Base-by-base conservation (phyloP, 495 filamentous ascomycete species). In the Darksidea phi region DNA sequence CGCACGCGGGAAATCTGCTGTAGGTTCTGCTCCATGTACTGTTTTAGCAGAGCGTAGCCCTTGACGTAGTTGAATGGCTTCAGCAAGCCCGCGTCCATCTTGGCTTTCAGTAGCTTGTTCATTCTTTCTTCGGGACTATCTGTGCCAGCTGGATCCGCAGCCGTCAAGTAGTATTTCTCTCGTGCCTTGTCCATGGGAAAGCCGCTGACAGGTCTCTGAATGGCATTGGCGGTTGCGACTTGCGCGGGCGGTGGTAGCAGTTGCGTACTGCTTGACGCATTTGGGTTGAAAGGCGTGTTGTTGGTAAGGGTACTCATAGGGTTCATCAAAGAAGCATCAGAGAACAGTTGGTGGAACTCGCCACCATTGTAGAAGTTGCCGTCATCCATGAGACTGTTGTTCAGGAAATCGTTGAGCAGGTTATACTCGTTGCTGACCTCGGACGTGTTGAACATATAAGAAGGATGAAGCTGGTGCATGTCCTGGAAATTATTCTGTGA, bases 61-160 rank as follows among this genome's bases (percentile, higher is more conserved):
- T 95, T 95, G 63, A 96, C 88, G 73, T 98, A 97, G 73, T 96
- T 97, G 80, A 97, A 98, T 8, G 94, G 94, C 70, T 91, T 91
- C 63, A 98, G 77, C 64, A 98, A 79, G 4, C 94, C 94, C 1
- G 94, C 94, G 67, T 96, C 91, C 69, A 93, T 91, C 71, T 98
- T 98, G 46, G 95, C 94, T 72, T 88, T 87, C 54, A 98, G 82
- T 1, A 98, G 86, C 66, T 91, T 90, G 72, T 94, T 89, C 90
- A 97, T 95, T 57, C 95, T 86, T 71, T 95, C 89, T 73, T 96
- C 91, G 24, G 94, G 92, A 15, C 87, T 85, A 70, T 94, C 90
- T 61, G 90, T 92, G 36, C 94, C 94, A 7, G 88, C 86, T 12
- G 94, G 94, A 70, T 99, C 94, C 26, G 94, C 94, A 11, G 95